These are phyloP conservation scores for Leishmania tropica DNA, from an alignment of 208 protist species.

Conservation along the genomic window DNA sequence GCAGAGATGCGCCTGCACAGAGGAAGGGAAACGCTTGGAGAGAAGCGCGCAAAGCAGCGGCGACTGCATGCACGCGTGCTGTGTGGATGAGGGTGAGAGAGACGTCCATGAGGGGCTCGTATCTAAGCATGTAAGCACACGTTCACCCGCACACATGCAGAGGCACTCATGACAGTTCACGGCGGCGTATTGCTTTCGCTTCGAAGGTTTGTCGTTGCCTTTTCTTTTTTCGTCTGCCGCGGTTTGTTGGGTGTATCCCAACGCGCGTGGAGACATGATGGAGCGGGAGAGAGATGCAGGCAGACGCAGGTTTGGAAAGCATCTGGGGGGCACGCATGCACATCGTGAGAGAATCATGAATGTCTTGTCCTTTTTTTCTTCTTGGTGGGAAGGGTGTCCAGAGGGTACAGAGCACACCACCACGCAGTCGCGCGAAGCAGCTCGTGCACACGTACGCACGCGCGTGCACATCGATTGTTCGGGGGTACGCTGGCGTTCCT, in stretches of 20 bases:
- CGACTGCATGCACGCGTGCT: background rate
- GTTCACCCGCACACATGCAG: background rate
- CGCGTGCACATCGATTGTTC: background rate
- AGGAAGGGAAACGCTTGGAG: background rate
- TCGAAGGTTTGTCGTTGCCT: background rate
- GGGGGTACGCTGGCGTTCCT: background rate
- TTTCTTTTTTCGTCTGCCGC: background rate
- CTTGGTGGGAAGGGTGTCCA: too few relatives aligned
- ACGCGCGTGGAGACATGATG: too few relatives aligned
- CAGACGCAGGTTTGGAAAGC: too few relatives aligned
- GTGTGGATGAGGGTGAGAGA: background rate
- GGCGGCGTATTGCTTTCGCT: too few relatives aligned
- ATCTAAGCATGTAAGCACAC: background rate
- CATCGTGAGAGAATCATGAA: conserved; percentile 3
- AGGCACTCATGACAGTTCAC: background rate
- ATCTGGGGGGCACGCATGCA: too few relatives aligned
- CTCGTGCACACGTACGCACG: background rate
- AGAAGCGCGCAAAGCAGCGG: background rate
- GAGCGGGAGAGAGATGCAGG: too few relatives aligned
- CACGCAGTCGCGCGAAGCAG: background rate
- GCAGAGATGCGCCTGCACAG: background rate
- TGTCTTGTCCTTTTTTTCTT: background rate
- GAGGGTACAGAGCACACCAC: background rate
- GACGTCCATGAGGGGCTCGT: background rate
- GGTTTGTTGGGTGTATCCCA: background rate